These are phyloP conservation scores for Penicillium waksmanii DNA, from an alignment of 495 filamentous ascomycete species.

Conservation along the genomic window DNA sequence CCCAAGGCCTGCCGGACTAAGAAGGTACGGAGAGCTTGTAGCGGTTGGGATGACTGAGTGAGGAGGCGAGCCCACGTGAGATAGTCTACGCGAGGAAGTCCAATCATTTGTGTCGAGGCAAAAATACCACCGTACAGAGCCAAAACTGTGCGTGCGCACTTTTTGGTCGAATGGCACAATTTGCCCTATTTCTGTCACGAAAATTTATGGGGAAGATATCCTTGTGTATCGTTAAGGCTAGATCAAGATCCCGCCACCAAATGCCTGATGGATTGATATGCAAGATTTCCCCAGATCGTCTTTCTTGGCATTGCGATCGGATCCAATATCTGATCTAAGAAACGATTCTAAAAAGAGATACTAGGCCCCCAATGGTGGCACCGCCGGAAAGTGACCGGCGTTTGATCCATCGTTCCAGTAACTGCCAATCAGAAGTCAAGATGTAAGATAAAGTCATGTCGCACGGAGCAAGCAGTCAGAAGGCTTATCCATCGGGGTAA, in stretches of 20 bases:
- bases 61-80: too few relatives aligned
- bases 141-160: too few relatives aligned
- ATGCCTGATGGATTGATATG: background rate
- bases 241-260: background rate
- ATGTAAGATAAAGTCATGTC: background rate
- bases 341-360: background rate
- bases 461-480: background rate
- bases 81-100: too few relatives aligned
- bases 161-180: too few relatives aligned
- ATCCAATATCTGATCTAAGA: background rate
- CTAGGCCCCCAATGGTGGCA: background rate
- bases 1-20: too few relatives aligned
- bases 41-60: too few relatives aligned
- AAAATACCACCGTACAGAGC: too few relatives aligned
- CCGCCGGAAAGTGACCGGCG: constrained; percentile 2
- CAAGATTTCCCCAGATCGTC: constrained; percentile 7
- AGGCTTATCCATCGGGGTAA: background rate
- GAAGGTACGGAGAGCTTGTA: too few relatives aligned
- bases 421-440: background rate
- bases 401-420: background rate
- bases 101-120: too few relatives aligned
- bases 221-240: too few relatives aligned
- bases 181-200: too few relatives aligned
- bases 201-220: too few relatives aligned
- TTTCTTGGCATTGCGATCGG: constrained; percentile 3